Conservation (phyloP, 805 yeast genomes). For the Clavispora carvajalis region DNA sequence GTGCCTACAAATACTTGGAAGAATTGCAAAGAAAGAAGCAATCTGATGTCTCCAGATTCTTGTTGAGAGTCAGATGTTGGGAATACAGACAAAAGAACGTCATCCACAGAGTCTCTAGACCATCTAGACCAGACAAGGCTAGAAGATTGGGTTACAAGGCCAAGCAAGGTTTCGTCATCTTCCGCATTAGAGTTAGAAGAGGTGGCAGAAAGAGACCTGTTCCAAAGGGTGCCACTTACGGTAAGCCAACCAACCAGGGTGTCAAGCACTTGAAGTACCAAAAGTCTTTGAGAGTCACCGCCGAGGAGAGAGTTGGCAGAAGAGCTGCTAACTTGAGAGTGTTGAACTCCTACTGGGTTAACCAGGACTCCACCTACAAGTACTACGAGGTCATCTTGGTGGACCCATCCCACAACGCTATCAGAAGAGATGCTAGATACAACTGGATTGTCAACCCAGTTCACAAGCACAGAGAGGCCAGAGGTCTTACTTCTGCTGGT, state of each 20-base stretch:
- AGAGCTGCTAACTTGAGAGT: slow-evolving; percentile 99
- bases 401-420: slow-evolving; percentile 97
- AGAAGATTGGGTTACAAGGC: slow-evolving; percentile 99
- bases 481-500: slow-evolving; percentile 98
- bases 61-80: slow-evolving; percentile 99
- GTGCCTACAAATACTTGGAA: slow-evolving; percentile 99
- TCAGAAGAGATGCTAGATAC: slow-evolving; percentile 97
- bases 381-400: slow-evolving; percentile 97
- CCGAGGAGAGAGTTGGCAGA: slow-evolving; percentile 99
- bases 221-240: slow-evolving; percentile 99
- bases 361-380: slow-evolving; percentile 99
- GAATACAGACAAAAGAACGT: slow-evolving; percentile 99
- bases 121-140: slow-evolving; percentile 99
- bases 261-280: slow-evolving; percentile 98
- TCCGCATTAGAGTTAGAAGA: slow-evolving; percentile 98
- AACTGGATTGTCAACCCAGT: slow-evolving; percentile 99
- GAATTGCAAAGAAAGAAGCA: slow-evolving; percentile 99
- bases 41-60: slow-evolving; percentile 98
- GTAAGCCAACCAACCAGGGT: slow-evolving; percentile 99
- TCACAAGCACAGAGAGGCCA: slow-evolving; percentile 99
- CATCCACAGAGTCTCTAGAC: slow-evolving; percentile 97
- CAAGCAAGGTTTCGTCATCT: slow-evolving; percentile 98
- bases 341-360: slow-evolving; percentile 99
- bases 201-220: slow-evolving; percentile 99
- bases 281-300: slow-evolving; percentile 95